These are phyloP conservation scores for Macrophomina tecta DNA, from an alignment of 2,329 filamentous ascomycete genomes.

Conservation along the genomic window DNA sequence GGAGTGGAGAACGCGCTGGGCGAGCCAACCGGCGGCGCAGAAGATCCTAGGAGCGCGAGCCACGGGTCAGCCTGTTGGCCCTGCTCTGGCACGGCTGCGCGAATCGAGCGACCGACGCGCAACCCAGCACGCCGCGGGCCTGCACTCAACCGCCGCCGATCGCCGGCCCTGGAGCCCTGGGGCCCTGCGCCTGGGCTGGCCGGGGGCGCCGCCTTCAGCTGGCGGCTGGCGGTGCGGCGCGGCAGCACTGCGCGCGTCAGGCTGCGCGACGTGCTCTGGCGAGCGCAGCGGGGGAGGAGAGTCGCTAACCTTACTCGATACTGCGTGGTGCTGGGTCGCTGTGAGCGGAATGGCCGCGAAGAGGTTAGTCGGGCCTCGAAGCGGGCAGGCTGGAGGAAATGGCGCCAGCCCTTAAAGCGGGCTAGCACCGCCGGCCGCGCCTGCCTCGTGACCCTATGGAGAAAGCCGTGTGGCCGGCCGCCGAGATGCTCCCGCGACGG, in stretches of 20 bases:
- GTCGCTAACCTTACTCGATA: constrained; percentile 22
- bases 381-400: constrained; percentile 14
- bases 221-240: constrained; percentile 22
- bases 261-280: constrained; percentile 21
- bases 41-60: constrained; percentile 29
- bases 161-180: constrained; percentile 5
- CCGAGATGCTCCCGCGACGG: constrained; percentile 16
- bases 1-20: constrained; percentile 24
- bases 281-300: constrained; percentile 11
- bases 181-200: constrained; percentile 5
- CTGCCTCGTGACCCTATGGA: background rate
- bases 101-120: constrained; percentile 27
- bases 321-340: background rate
- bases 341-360: constrained; percentile 15
- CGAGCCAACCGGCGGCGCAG: constrained; percentile 28
- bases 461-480: background rate
- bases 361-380: constrained; percentile 1
- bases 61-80: constrained; percentile 27
- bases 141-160: constrained; percentile 20
- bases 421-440: constrained; percentile 10
- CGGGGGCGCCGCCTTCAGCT: background rate
- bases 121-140: constrained; percentile 22
- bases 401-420: constrained; percentile 14
- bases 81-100: constrained; percentile 26
- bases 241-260: constrained; percentile 20